Base-by-base conservation (phyloP, 1,284 basidiomycete genomes). In the Spongiforma sp. region DNA sequence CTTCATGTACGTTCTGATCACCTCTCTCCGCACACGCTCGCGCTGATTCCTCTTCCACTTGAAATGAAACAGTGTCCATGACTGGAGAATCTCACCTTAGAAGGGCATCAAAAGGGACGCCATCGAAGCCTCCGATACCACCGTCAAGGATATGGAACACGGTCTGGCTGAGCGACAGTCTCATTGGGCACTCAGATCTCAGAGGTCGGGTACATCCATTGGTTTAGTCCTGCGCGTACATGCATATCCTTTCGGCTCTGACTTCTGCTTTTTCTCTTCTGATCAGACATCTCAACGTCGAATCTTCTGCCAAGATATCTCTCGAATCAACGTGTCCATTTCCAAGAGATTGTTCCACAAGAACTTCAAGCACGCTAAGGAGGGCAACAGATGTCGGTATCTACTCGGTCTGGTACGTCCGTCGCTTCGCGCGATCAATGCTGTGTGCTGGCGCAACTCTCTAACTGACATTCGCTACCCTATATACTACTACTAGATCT, bases 151-250 rank as follows among this genome's bases (percentile, higher is more conserved):
- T 78, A 84, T 82, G 95, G 21, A 83, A 93, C 21, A 90, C 94
- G 6, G 95, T 96, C 21, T 95, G 95, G 2, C 83, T 97, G 60
- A 93, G 84, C 75, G 95, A 96, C 57, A 94, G 95, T 1, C 86
- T 97, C 57, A 97, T 97, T 95, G 95, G 95, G 28, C 96, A 97
- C 83, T 96, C 94, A 9, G 95, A 96, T 96, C 83, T 96, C 94
- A 9, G 95, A 96, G 81, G 95, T 96, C 67, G 95, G 95, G 93
- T 95, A 72, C 67, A 89, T 80, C 15, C 26, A 33, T n/a, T n/a
- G n/a, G n/a, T n/a, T n/a, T n/a, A n/a, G n/a, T n/a, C n/a, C n/a
- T n/a, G n/a, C n/a, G n/a, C 53, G 17, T 57, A 15, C 9, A 24
- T 21, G n/a, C 53, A 24, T 55, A 48, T 48, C 3, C 33, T 19